These are phyloP conservation scores for Globisporangium viniferum DNA, from an alignment of 352 stramenopile species.

Conservation along the genomic window DNA sequence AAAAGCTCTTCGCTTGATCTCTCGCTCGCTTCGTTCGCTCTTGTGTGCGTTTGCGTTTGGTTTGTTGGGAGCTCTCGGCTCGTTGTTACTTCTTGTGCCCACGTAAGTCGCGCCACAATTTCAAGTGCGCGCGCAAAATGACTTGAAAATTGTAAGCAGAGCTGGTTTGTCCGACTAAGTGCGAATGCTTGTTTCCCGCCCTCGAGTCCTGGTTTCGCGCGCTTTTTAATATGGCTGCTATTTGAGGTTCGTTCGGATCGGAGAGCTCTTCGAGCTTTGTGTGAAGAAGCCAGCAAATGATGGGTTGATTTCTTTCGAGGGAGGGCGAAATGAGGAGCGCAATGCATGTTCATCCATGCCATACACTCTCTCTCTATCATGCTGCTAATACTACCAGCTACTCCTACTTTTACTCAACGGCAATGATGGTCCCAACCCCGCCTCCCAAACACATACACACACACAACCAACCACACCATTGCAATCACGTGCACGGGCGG, in stretches of 20 bases:
- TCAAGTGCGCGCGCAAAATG: neutral
- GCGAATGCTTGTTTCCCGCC: slow-evolving; percentile 3
- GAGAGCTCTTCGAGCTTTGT: neutral
- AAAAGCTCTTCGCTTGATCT: neutral
- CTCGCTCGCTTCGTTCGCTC: neutral
- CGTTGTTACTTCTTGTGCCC: neutral
- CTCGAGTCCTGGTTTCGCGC: slow-evolving; percentile 7
- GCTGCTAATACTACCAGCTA: neutral
- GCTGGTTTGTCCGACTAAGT: neutral
- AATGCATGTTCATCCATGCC: neutral
- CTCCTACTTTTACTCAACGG: neutral
- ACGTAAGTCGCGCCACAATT: neutral
- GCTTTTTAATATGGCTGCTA: slow-evolving; percentile 1
- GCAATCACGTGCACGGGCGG: slow-evolving; percentile 10
- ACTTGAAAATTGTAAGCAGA: slow-evolving; percentile 6
- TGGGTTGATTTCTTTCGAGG: neutral
- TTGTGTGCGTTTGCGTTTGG: neutral
- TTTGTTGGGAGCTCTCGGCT: neutral
- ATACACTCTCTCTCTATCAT: neutral
- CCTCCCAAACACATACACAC: neutral
- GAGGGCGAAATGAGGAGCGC: neutral
- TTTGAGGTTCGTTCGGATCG: neutral
- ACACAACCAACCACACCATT: neutral
- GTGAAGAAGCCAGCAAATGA: neutral
- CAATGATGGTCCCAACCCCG: neutral